Evolutionary conservation across 805 yeast species (phyloP), one percentile per base, ranked within the genome.

Genomic region (Cyberlindnera bimundalis): DNA sequence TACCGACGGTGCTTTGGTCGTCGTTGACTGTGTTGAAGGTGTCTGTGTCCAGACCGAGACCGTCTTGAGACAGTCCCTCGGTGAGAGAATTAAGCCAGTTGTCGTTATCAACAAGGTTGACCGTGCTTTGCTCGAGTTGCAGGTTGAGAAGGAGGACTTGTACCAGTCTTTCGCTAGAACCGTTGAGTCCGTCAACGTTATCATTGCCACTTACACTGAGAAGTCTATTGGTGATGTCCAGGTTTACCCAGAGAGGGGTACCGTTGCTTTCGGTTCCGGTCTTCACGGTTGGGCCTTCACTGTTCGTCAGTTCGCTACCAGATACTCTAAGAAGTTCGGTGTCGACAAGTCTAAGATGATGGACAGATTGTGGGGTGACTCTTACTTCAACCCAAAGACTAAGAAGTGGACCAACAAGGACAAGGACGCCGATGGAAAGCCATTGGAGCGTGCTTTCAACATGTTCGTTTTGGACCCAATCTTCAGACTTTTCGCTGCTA

Each of bases 271-370:
- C 75, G 98, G 96, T 79, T 93, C 98, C 72, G 99, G 98, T 85
- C 80, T 91, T 68, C 99, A 91, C 83, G 99, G 99, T 75, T 91
- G 99, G 99, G 98, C 97, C 70, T 91, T 91, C 91, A 91, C 99
- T 62, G 84, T 91, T 68, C 88, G 99, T 76, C 98, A 91, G 80
- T 91, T 91, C 62, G 97, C 98, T 63, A 73, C 78, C 76, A 87
- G 96, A 79, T 91, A 93, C 83, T 81, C 96, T 71, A 89, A 90
- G 89, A 93, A 91, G 78, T 91, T 93, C 71, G 98, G 98, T 89
- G 98, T 91, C 67, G 97, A 91, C 86, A 82, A 87, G 71, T 57
- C 68, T 51, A 91, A 93, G 87, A 89, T 91, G 98, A 87, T 88
- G 96, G 91, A 87, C 75, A 85, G 97, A 79, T 81, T 91, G 73